Conservation (phyloP, 1,284 basidiomycete genomes). For the Phlebopus sp. region DNA sequence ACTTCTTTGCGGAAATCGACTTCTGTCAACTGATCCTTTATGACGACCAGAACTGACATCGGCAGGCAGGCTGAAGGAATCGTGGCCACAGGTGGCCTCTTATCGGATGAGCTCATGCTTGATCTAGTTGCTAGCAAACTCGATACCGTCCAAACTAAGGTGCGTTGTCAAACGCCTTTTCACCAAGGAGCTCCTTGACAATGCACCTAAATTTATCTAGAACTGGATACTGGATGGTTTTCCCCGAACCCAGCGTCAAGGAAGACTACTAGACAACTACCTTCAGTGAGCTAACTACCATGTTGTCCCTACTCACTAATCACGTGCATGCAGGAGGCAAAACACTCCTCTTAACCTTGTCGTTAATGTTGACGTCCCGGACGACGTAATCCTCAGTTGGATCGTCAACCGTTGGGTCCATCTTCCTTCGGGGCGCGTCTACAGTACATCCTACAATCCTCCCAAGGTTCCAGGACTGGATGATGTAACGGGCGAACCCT, state of each 20-base stretch:
- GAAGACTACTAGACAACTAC: constrained; percentile 74
- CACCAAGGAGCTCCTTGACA: constrained; percentile 4
- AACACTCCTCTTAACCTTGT: constrained; percentile 75
- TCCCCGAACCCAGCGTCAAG: constrained; percentile 90
- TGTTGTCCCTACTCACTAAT: not conserved
- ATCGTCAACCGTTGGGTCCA: constrained; percentile 94
- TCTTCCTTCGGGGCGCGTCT: constrained; percentile 86
- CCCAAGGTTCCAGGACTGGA: constrained; percentile 84
- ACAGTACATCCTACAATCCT: constrained; percentile 88
- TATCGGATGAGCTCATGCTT: constrained; percentile 77
- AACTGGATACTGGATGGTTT: constrained; percentile 97
- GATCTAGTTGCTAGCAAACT: constrained; percentile 71
- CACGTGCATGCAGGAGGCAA: constrained; percentile 41
- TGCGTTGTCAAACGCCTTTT: constrained; percentile 21
- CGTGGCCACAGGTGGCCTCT: constrained; percentile 69
- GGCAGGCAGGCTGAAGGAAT: constrained; percentile 73
- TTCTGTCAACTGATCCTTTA: not conserved
- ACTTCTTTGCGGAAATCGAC: not conserved
- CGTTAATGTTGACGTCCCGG: constrained; percentile 88
- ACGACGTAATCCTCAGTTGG: constrained; percentile 82
- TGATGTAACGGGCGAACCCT: constrained; percentile 90
- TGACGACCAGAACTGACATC: constrained; percentile 56
- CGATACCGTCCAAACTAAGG: constrained; percentile 61
- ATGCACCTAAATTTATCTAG: constrained; percentile 32
- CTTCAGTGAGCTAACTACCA: constrained; percentile 47